phyloP scores from a whole-genome alignment of 768 basidiomycete species.

The Trichaptum fuscoviolaceum region DNA sequence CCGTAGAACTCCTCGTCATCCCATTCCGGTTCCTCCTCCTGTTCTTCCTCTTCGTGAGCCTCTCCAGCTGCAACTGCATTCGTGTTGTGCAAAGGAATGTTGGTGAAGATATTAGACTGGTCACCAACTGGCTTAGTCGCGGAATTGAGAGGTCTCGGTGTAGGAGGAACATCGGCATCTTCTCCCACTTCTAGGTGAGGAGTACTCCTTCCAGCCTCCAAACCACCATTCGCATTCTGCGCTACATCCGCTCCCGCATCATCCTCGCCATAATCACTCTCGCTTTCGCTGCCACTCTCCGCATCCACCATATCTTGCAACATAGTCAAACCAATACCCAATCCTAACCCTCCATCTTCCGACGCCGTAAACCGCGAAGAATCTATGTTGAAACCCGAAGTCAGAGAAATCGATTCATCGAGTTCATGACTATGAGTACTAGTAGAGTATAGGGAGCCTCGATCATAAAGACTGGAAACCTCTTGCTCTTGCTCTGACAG shows the following conservation, averaged over 20 bases:
- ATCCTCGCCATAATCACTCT: slow-evolving; percentile 17
- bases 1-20: slow-evolving; percentile 43
- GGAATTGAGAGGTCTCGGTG: background rate
- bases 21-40: slow-evolving; percentile 39
- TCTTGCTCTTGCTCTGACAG: background rate
- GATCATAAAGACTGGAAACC: background rate
- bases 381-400: background rate
- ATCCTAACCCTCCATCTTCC: slow-evolving; percentile 16
- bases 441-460: background rate
- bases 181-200: background rate
- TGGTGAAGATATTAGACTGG: background rate
- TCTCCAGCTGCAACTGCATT: background rate
- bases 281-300: slow-evolving; percentile 9
- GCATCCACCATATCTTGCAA: slow-evolving; percentile 45
- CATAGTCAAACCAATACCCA: slow-evolving; percentile 66
- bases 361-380: slow-evolving; percentile 6
- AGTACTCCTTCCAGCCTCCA: background rate
- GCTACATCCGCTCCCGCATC: slow-evolving; percentile 11
- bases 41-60: slow-evolving; percentile 17
- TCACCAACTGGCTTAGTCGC: background rate
- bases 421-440: background rate
- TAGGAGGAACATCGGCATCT: slow-evolving; percentile 8
- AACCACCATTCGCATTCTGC: slow-evolving; percentile 8
- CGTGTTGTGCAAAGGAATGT: background rate
- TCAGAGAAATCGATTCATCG: background rate